These are phyloP conservation scores for Meripilus lineatus DNA, from an alignment of 1,284 basidiomycete genomes.

Conservation along the genomic window DNA sequence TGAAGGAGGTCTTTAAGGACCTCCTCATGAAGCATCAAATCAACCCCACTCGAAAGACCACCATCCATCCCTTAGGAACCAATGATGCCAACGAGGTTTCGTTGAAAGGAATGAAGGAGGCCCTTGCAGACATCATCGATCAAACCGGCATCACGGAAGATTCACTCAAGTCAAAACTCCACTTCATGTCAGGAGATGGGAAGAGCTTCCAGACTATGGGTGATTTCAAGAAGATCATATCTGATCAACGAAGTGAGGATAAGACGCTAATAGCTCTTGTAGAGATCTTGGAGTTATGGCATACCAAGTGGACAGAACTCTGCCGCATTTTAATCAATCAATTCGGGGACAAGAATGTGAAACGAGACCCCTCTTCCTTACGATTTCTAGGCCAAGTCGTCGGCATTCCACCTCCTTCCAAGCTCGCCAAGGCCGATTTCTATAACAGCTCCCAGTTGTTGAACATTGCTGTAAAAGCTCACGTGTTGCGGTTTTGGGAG, in stretches of 20 bases:
- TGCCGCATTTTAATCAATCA: conserved; percentile 3
- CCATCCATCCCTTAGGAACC: conserved; percentile 13
- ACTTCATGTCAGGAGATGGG: conserved; percentile 13
- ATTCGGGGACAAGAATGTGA: no score
- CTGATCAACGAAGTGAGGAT: no score
- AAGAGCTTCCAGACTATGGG: conserved; percentile 12
- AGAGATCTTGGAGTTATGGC: conserved; percentile 14
- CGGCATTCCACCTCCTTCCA: neutral
- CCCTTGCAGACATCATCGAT: conserved; percentile 9
- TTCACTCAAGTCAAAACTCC: neutral
- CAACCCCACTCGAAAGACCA: conserved; percentile 7
- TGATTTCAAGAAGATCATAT: no score
- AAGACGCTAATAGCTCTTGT: no score
- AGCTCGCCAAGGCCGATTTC: conserved; percentile 12
- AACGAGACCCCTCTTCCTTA: conserved; percentile 10
- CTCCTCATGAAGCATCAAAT: conserved; percentile 11
- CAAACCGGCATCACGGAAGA: conserved; percentile 13
- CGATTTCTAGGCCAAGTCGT: conserved; percentile 6
- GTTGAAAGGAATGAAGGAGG: conserved; percentile 13
- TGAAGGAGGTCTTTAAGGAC: conserved; percentile 1
- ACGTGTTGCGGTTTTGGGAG: conserved; percentile 9
- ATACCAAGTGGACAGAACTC: conserved; percentile 16
- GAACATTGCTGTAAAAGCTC: conserved; percentile 5
- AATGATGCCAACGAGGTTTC: conserved; percentile 15
- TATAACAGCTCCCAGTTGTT: conserved; percentile 6